Conservation (phyloP, 202 grass and related monocot genomes). For the Carex sylvatica region DNA sequence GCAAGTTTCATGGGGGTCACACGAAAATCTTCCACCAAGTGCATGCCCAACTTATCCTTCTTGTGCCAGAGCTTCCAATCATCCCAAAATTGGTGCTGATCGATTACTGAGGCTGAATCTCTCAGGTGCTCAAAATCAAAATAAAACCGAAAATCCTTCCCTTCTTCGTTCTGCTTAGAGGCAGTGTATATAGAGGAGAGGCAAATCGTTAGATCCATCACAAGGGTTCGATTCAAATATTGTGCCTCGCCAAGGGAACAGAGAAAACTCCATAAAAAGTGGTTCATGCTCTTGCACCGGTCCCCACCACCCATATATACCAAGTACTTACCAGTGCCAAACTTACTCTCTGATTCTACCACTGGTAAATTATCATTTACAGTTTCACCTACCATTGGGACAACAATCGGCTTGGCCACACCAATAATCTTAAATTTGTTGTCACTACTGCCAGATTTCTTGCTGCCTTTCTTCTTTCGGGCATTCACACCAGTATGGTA, state of each 20-base stretch:
- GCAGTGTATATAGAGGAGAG: conserved; percentile 58
- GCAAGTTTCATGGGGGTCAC: conserved; percentile 85
- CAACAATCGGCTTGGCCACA: conserved; percentile 22
- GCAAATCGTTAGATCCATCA: conserved; percentile 80
- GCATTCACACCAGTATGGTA: conserved; percentile 75
- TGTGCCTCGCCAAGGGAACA: conserved; percentile 86
- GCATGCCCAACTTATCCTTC: conserved; percentile 59
- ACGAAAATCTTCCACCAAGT: conserved; percentile 68
- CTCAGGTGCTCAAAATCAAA: conserved; percentile 90
- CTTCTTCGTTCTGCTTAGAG: conserved; percentile 55
- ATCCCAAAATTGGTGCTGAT: conserved; percentile 74
- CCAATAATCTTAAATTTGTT: conserved; percentile 42
- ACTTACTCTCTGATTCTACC: conserved; percentile 68
- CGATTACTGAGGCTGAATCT: conserved; percentile 66
- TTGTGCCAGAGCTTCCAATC: conserved; percentile 84
- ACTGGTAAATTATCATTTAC: conserved; percentile 82
- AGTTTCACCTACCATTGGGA: conserved; percentile 67
- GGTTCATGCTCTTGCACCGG: conserved; percentile 95
- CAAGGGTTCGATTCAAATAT: conserved; percentile 81
- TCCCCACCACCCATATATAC: conserved; percentile 80
- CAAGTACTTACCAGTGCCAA: conserved; percentile 57
- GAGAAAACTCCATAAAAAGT: conserved; percentile 81
- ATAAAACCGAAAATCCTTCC: conserved; percentile 85
- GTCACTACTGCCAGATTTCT: conserved; percentile 48
- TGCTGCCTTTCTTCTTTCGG: conserved; percentile 42